A percentile compares a stretch with the other conserved stretches of the same genome.
phyloP scores from a whole-genome alignment of 2,329 filamentous ascomycete genomes.

The Neofusicoccum umdonicola region DNA sequence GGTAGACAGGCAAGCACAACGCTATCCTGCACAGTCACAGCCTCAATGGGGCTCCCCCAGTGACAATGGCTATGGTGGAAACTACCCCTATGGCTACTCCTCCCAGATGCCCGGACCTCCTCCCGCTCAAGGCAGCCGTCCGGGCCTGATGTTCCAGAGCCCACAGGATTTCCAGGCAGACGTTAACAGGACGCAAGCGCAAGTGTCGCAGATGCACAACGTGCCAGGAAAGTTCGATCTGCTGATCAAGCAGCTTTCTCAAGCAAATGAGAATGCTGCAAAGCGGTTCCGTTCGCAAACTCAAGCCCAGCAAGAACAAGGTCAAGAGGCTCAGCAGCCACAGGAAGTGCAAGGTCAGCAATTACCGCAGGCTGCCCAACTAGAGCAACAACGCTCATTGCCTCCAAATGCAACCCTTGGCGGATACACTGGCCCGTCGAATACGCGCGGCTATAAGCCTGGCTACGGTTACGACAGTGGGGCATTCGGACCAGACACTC shows the following conservation, averaged over 20 bases:
- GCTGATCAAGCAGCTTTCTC: slow-evolving; percentile 28
- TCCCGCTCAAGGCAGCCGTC: slow-evolving; percentile 17
- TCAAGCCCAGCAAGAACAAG: neutral
- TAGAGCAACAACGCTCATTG: neutral
- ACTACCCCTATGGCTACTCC: neutral
- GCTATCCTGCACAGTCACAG: neutral
- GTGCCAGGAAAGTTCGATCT: slow-evolving; percentile 31
- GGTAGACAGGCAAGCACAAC: neutral
- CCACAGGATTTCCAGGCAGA: slow-evolving; percentile 45
- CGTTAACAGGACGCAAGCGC: slow-evolving; percentile 27
- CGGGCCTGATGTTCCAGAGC: slow-evolving; percentile 42
- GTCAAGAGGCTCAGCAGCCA: slow-evolving; percentile 19
- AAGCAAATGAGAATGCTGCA: slow-evolving; percentile 17
- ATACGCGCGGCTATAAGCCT: slow-evolving; percentile 17
- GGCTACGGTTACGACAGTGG: slow-evolving; percentile 18
- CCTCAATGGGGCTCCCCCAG: neutral
- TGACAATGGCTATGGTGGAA: neutral
- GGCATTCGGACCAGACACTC: slow-evolving; percentile 14
- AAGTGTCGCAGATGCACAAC: slow-evolving; percentile 24
- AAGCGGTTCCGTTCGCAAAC: slow-evolving; percentile 14
- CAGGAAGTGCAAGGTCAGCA: neutral
- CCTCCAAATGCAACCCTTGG: neutral
- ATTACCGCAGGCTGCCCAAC: neutral
- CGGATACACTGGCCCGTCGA: slow-evolving; percentile 14
- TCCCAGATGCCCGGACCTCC: neutral